Evolutionary conservation across 768 basidiomycete genomes (phyloP).

Genomic region (Collybia mongolica): DNA sequence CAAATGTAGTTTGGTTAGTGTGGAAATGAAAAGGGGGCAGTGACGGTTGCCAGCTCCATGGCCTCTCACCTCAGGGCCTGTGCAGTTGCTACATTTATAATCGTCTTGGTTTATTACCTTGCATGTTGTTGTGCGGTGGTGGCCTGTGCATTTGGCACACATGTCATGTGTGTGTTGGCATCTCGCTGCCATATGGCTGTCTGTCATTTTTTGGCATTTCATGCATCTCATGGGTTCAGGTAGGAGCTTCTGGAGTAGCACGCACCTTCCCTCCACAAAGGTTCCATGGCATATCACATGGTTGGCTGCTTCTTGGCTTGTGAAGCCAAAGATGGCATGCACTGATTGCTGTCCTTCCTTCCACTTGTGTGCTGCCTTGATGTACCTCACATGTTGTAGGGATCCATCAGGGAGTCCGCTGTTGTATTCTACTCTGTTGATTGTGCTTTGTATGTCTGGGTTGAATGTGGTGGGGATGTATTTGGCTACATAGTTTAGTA

Average conservation of each 20-base stretch:
- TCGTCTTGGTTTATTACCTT: neutral
- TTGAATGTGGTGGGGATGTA: constrained; percentile 19
- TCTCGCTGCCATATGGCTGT: constrained; percentile 8
- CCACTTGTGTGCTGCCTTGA: constrained; percentile 20
- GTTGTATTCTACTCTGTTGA: constrained; percentile 11
- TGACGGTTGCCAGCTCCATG: constrained; percentile 25
- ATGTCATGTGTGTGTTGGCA: constrained; percentile 8
- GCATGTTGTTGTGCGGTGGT: constrained; percentile 19
- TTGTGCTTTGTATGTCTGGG: neutral
- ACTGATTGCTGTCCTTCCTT: constrained; percentile 15
- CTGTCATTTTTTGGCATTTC: constrained; percentile 19
- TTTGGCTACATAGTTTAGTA: constrained; percentile 13
- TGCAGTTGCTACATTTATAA: constrained; percentile 23
- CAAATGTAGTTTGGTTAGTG: constrained; percentile 6
- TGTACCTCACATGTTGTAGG: constrained; percentile 19
- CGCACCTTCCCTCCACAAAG: constrained; percentile 9
- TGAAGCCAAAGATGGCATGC: constrained; percentile 20
- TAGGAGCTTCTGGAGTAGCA: constrained; percentile 12
- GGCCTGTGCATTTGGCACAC: constrained; percentile 14
- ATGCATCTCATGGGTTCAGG: constrained; percentile 21
- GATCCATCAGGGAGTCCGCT: constrained; percentile 3
- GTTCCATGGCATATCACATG: constrained; percentile 17
- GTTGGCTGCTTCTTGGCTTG: constrained; percentile 18
- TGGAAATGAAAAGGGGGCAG: constrained; percentile 13
- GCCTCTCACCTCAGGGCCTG: constrained; percentile 3